Conservation (phyloP, 2,329 filamentous ascomycete species). For the Pseudogymnoascus sp. region DNA sequence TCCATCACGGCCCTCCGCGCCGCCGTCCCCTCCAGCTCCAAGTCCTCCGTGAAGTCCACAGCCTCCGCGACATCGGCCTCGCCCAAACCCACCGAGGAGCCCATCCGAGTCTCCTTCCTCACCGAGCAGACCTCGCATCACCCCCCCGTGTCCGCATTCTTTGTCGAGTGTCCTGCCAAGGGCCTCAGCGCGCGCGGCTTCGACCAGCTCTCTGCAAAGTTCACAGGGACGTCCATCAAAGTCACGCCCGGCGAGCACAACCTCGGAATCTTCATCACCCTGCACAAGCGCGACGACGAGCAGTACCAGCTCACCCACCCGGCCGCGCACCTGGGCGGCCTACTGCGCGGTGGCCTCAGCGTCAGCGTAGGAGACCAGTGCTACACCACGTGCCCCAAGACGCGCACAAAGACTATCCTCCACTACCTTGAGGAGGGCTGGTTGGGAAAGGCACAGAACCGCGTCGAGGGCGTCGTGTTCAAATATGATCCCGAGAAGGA, state of each 20-base stretch:
- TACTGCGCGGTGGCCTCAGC: constrained; percentile 79
- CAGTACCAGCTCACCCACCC: constrained; percentile 94
- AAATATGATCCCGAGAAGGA: constrained; percentile 84
- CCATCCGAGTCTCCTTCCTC: constrained; percentile 80
- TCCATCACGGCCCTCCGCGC: constrained; percentile 39
- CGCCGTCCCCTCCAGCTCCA: constrained; percentile 18
- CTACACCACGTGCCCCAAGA: constrained; percentile 84
- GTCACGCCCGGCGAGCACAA: constrained; percentile 91
- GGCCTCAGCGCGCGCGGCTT: constrained; percentile 84
- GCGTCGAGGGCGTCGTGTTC: constrained; percentile 85
- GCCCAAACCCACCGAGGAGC: constrained; percentile 31
- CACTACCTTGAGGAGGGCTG: constrained; percentile 93
- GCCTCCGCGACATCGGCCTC: constrained; percentile 23
- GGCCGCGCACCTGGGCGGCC: constrained; percentile 81
- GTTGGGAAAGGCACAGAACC: constrained; percentile 86
- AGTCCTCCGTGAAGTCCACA: constrained; percentile 29
- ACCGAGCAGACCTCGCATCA: constrained; percentile 98
- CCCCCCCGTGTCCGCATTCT: constrained; percentile 93
- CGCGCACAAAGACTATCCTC: constrained; percentile 82
- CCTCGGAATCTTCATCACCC: constrained; percentile 85
- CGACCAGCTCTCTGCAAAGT: constrained; percentile 95
- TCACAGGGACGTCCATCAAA: constrained; percentile 90
- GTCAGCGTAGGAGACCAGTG: constrained; percentile 87
- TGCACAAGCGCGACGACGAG: constrained; percentile 74
- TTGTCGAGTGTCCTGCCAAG: constrained; percentile 84